Conservation (phyloP, 805 yeast species). For the Nakazawaea wyomingensis region DNA sequence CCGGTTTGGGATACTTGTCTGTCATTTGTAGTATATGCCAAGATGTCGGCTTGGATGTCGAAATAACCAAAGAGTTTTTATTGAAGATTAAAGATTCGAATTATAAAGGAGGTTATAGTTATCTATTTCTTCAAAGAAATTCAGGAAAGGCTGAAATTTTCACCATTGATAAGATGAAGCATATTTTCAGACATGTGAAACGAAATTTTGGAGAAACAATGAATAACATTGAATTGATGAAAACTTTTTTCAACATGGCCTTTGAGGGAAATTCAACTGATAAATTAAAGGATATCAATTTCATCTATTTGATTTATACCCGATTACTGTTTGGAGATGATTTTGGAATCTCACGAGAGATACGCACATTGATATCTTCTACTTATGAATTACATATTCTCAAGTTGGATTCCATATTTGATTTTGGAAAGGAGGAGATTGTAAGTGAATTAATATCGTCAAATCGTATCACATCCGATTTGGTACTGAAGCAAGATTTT, state of each 20-base stretch:
- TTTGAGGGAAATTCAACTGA: neutral
- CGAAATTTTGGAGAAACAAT: neutral
- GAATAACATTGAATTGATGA: neutral
- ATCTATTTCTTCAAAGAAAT: neutral
- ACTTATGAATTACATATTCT: neutral
- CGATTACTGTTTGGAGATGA: no score
- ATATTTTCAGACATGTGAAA: neutral
- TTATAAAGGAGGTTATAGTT: conserved; percentile 5
- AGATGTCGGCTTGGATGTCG: conserved; percentile 6
- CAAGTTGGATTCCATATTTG: neutral
- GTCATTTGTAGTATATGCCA: conserved; percentile 7
- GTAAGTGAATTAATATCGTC: neutral
- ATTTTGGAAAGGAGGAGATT: neutral
- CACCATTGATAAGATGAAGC: neutral
- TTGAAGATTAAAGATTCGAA: conserved; percentile 4
- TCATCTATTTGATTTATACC: no score
- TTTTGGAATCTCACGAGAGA: no score
- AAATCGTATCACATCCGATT: neutral
- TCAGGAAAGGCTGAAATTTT: neutral
- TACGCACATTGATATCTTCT: no score
- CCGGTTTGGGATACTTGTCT: neutral
- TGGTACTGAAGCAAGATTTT: neutral
- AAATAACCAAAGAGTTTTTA: neutral
- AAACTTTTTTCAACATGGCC: neutral
- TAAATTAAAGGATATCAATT: neutral